Evolutionary conservation across 2,329 filamentous ascomycete genomes (phyloP), one percentile per base, ranked within the genome.

Genomic region (Epichloe festucae): DNA sequence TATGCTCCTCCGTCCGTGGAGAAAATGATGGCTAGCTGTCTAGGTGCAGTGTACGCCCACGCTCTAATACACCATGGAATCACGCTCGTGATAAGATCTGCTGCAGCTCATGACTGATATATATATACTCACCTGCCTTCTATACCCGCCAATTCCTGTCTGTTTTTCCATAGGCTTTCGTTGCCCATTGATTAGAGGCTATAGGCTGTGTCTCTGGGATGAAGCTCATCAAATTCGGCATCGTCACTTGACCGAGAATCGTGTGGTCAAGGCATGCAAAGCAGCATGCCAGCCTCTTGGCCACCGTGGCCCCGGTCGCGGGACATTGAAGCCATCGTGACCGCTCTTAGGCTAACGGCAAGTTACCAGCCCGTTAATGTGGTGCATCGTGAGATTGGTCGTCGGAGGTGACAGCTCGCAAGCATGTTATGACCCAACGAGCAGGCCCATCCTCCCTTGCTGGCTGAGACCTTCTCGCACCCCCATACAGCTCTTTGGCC

Each of bases 391-490:
- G 48, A 47, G 36, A 43, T 42, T 44, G 41, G 19, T 10, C 38
- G 31, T 52, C 45, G 47, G 23, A 38, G 21, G 43, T 52, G 48
- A 55, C 48, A 39, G 31, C 38, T 48, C 43, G 42, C 48, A 52
- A 53, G 53, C 53, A 53, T 54, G 52, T 48, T 47, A 54, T 57
- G 57, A 56, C 59, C 54, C 56, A 57, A 58, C 53, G 52, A 53
- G 41, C 50, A 23, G 44, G 53, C 50, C 49, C 15, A 41, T 49
- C 52, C 59, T 62, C 60, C 60, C 60, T 62, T 62, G 56, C 55
- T 27, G 57, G 53, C 51, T 63, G 61, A 63, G 57, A 62, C 61
- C 54, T 54, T 45, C 48, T 43, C 41, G 10, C 38, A 46, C 36
- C 45, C 48, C 50, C 46, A 51, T 40, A 42, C 48, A 49, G 42